Conservation (phyloP, 371 early-diverging fungal species). For the Mortierella sp. region DNA sequence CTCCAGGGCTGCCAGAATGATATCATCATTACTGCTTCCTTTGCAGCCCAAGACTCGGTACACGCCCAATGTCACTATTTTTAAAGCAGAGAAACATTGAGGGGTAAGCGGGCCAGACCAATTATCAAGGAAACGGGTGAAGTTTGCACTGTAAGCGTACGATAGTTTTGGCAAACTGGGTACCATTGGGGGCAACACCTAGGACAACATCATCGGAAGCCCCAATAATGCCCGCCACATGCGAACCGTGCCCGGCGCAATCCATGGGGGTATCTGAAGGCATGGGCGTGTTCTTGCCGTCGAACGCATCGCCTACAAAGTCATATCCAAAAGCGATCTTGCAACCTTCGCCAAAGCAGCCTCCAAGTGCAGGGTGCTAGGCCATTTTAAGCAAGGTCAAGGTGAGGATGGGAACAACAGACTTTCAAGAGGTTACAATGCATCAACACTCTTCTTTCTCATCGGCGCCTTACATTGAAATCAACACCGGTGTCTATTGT, state of each 20-base stretch:
- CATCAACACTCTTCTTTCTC: no score
- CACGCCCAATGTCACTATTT: constrained; percentile 31
- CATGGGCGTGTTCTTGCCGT: constrained; percentile 56
- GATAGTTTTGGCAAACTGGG: no score
- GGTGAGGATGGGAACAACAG: not conserved
- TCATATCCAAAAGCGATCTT: constrained; percentile 60
- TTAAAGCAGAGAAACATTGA: not conserved
- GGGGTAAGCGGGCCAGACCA: no score
- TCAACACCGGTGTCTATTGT: constrained; percentile 62
- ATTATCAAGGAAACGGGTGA: no score
- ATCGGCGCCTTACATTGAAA: constrained; percentile 43
- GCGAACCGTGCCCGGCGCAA: constrained; percentile 74
- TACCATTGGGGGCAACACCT: constrained; percentile 54
- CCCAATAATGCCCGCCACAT: constrained; percentile 62
- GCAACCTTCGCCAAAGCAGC: constrained; percentile 62
- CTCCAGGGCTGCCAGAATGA: constrained; percentile 79
- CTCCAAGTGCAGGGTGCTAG: constrained; percentile 79
- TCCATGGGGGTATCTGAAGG: constrained; percentile 62
- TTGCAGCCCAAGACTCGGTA: constrained; percentile 45
- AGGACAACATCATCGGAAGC: constrained; percentile 11
- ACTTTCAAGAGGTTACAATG: not conserved
- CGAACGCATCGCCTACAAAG: constrained; percentile 64
- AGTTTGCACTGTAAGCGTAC: no score
- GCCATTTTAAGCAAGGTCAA: constrained; percentile 50
- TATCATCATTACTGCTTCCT: constrained; percentile 69